Conservation (phyloP, 2,329 filamentous ascomycete genomes). For the Fusarium ambrosium region DNA sequence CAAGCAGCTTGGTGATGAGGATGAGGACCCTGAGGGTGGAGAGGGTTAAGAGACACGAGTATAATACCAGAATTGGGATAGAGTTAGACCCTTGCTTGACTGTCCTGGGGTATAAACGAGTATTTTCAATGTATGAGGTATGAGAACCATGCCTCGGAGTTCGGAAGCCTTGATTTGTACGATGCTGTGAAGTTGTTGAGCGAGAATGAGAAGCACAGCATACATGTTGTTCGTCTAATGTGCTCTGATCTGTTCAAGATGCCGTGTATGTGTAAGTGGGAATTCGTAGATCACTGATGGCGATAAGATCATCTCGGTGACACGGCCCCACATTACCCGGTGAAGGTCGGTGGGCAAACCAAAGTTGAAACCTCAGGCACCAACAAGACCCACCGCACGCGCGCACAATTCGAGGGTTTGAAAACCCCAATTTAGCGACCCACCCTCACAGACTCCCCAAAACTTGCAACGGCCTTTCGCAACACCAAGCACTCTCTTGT, state of each 20-base stretch:
- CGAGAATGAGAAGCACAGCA: background rate
- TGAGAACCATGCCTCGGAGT: background rate
- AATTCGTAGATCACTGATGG: background rate
- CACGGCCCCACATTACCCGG: background rate
- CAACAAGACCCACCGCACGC: constrained; percentile 5
- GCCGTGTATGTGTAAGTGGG: constrained; percentile 17
- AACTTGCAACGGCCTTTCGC: constrained; percentile 45
- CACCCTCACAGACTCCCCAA: constrained; percentile 45
- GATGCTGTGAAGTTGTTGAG: constrained; percentile 3
- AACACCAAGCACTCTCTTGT: constrained; percentile 42
- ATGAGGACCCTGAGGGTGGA: constrained; percentile 63
- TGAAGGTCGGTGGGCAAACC: background rate
- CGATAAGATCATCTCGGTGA: background rate
- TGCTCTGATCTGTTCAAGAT: constrained; percentile 2
- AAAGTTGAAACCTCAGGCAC: constrained; percentile 30
- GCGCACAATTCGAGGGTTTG: constrained; percentile 51
- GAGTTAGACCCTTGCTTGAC: constrained; percentile 3
- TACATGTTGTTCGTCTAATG: background rate
- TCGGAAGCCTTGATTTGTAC: background rate
- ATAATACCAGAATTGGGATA: constrained; percentile 11
- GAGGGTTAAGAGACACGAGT: constrained; percentile 52
- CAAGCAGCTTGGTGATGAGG: constrained; percentile 66
- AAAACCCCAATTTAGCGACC: constrained; percentile 60
- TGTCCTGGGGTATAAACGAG: background rate
- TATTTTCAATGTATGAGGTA: background rate